A percentile compares a stretch with the other conserved stretches of the same genome.
phyloP scores from a whole-genome alignment of 768 basidiomycete species.

The Austroboletus festivus region DNA sequence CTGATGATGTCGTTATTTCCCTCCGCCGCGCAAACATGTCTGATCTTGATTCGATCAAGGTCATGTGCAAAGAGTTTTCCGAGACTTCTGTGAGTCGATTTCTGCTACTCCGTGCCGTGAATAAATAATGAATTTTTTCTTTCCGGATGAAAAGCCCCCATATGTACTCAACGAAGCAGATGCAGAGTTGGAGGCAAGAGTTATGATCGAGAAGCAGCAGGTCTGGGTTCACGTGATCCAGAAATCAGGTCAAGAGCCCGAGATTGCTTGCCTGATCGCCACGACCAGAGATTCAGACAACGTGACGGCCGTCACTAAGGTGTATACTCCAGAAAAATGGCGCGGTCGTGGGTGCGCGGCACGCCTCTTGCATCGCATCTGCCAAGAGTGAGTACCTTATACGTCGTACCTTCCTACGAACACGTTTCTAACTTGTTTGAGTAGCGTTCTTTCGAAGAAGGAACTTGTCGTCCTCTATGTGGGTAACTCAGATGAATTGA shows the following conservation, averaged over 20 bases:
- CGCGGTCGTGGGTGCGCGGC: constrained; percentile 57
- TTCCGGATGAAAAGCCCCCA: constrained; percentile 44
- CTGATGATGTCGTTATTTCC: constrained; percentile 18
- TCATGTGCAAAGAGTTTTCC: constrained; percentile 56
- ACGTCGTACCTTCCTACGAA: not conserved
- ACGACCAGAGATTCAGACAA: constrained; percentile 57
- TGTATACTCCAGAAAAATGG: constrained; percentile 56
- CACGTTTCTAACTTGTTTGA: not conserved
- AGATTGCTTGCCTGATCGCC: constrained; percentile 66
- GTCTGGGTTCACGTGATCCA: constrained; percentile 59
- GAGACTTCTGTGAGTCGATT: constrained; percentile 50
- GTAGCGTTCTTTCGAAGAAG: constrained; percentile 37
- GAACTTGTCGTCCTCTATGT: constrained; percentile 54
- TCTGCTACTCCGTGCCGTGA: not conserved
- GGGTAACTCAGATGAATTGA: constrained; percentile 31
- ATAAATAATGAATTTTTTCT: not conserved
- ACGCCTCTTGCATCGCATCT: constrained; percentile 57
- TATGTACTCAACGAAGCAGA: constrained; percentile 43
- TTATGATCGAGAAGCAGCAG: constrained; percentile 43
- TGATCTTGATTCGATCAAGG: constrained; percentile 36
- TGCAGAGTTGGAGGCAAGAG: constrained; percentile 49
- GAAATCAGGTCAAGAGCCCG: constrained; percentile 16
- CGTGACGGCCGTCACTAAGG: constrained; percentile 69
- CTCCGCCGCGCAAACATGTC: constrained; percentile 33
- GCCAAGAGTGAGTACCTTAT: constrained; percentile 43